Conservation (phyloP, 75 land plant genomes). For the Pseudotsuga menziesii region DNA sequence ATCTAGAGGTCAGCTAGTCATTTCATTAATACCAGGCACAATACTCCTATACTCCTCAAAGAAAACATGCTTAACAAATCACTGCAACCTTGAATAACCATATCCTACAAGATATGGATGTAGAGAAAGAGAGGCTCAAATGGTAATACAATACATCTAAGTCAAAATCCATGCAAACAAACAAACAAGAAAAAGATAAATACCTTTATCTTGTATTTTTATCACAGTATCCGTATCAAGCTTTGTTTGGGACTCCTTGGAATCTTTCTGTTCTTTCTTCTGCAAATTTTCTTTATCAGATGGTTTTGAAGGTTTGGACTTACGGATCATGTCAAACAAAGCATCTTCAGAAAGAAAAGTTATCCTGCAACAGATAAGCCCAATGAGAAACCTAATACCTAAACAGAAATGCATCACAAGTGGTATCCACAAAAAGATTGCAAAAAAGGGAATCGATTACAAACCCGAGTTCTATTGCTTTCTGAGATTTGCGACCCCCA, state of each 20-base stretch:
- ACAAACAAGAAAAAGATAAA: constrained; percentile 3
- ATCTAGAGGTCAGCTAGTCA: too few relatives aligned
- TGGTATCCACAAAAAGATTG: neutral
- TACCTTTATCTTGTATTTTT: constrained; percentile 31
- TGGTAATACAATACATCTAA: neutral
- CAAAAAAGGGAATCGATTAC: neutral
- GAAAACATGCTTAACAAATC: too few relatives aligned
- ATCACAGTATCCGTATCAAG: constrained; percentile 15
- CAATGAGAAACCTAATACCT: constrained; percentile 2
- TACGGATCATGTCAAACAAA: constrained; percentile 83
- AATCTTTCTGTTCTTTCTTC: constrained; percentile 19
- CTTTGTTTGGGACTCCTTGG: constrained; percentile 10
- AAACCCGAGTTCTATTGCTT: constrained; percentile 94
- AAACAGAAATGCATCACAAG: neutral
- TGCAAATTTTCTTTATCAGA: constrained; percentile 16
- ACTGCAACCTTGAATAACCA: neutral
- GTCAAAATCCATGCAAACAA: neutral
- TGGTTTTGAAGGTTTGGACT: constrained; percentile 48
- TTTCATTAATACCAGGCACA: too few relatives aligned
- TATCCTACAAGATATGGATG: neutral
- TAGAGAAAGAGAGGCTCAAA: neutral
- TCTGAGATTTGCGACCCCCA: constrained; percentile 84
- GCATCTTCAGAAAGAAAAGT: constrained; percentile 91
- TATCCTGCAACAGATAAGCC: constrained; percentile 32
- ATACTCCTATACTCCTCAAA: too few relatives aligned